Evolutionary conservation across 306 rosid species (phyloP).

Genomic region (Prunus persica): Prunus_persica_NCBIv2 NC_034009.1:35411001-35411500

Average conservation of each 20-base stretch:
- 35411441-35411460: neutral
- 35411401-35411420: neutral
- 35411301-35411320: neutral
- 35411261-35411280: neutral
- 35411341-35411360: neutral
- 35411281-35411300: neutral
- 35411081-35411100: conserved; percentile 97
- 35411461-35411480: neutral
- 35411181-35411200: neutral
- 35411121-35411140: conserved; percentile 10
- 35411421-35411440: neutral
- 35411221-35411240: neutral
- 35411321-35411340: neutral
- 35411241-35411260: neutral
- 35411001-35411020: conserved; percentile 80
- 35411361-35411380: neutral
- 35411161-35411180: neutral
- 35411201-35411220: neutral
- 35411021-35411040: conserved; percentile 93
- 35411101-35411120: conserved; percentile 23
- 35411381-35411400: neutral
- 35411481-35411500: neutral
- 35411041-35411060: conserved; percentile 74
- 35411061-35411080: conserved; percentile 95
- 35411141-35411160: neutral